These are phyloP conservation scores for Tillandsia leiboldiana DNA, from an alignment of 176 grass and related monocot genomes.

Conservation along the genomic window DNA sequence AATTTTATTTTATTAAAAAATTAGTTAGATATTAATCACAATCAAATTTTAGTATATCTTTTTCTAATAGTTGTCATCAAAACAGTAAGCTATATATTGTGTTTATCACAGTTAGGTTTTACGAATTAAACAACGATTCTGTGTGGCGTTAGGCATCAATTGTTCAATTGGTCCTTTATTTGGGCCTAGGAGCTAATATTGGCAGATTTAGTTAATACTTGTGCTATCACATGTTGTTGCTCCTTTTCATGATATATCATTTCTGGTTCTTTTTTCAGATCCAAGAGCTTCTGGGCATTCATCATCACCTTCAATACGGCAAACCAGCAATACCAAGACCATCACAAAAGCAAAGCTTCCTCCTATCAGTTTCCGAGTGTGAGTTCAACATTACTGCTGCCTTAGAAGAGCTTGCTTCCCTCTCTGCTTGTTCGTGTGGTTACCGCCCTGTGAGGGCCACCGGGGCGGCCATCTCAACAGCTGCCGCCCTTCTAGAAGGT, in stretches of 20 bases:
- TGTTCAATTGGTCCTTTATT: no score
- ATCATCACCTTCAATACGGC: constrained; percentile 22
- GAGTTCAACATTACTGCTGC: constrained; percentile 85
- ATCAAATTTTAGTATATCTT: no score
- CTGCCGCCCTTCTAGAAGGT: constrained; percentile 82
- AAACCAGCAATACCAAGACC: constrained; percentile 41
- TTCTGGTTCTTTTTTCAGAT: constrained; percentile 45
- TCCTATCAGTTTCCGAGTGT: constrained; percentile 83
- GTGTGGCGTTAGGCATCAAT: no score
- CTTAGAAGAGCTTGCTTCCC: constrained; percentile 64
- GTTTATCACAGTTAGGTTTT: no score
- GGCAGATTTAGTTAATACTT: neutral
- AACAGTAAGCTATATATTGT: no score
- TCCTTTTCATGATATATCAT: neutral
- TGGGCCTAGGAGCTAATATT: neutral
- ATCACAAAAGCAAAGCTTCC: constrained; percentile 44
- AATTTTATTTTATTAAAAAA: no score
- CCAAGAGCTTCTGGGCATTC: constrained; percentile 63
- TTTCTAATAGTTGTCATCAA: no score
- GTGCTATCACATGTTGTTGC: neutral
- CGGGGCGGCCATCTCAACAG: constrained; percentile 72
- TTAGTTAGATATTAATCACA: no score
- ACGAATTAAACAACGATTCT: no score
- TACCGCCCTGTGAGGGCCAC: constrained; percentile 55
- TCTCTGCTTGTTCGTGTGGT: constrained; percentile 35